phyloP scores from a whole-genome alignment of 768 basidiomycete genomes.

The Leccinum aurantiacum region DNA sequence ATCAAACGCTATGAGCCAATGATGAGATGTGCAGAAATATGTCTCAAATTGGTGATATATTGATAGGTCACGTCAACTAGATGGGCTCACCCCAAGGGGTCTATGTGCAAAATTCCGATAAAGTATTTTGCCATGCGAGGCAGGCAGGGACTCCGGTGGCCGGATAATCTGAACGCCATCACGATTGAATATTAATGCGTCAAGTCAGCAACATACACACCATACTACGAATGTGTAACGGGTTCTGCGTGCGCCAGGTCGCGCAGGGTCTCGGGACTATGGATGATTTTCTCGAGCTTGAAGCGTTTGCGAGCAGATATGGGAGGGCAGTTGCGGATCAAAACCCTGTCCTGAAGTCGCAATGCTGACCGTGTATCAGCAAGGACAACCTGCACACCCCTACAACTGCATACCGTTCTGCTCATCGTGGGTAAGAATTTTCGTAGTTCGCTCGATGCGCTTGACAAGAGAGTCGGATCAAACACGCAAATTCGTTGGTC shows the following conservation, averaged over 20 bases:
- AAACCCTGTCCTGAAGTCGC: slow-evolving; percentile 66
- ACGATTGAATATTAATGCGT: not conserved
- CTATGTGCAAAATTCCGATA: not conserved
- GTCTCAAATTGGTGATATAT: slow-evolving; percentile 10
- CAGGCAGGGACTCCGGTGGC: not conserved
- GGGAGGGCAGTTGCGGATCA: slow-evolving; percentile 81
- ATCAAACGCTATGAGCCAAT: not conserved
- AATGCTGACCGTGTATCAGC: slow-evolving; percentile 44
- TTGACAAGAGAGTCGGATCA: slow-evolving; percentile 30
- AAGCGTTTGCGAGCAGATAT: slow-evolving; percentile 79
- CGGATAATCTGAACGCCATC: not conserved
- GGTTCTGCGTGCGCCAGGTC: slow-evolving; percentile 34
- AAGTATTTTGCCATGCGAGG: not conserved
- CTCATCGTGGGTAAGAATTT: slow-evolving; percentile 76
- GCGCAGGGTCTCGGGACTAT: slow-evolving; percentile 66
- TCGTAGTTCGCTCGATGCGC: slow-evolving; percentile 75
- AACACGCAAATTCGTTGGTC: not conserved
- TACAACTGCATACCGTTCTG: slow-evolving; percentile 53
- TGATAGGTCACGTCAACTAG: slow-evolving; percentile 12
- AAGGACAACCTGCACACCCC: not conserved
- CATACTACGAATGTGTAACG: not conserved
- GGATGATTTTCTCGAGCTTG: slow-evolving; percentile 62
- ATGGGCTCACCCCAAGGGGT: slow-evolving; percentile 18
- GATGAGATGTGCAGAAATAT: slow-evolving; percentile 1
- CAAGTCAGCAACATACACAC: slow-evolving; percentile 1